Percentiles rank a stretch among this genome's conserved stretches.
phyloP scores from a whole-genome alignment of 2,329 filamentous ascomycete genomes.

The Pseudogymnoascus sp. region DNA sequence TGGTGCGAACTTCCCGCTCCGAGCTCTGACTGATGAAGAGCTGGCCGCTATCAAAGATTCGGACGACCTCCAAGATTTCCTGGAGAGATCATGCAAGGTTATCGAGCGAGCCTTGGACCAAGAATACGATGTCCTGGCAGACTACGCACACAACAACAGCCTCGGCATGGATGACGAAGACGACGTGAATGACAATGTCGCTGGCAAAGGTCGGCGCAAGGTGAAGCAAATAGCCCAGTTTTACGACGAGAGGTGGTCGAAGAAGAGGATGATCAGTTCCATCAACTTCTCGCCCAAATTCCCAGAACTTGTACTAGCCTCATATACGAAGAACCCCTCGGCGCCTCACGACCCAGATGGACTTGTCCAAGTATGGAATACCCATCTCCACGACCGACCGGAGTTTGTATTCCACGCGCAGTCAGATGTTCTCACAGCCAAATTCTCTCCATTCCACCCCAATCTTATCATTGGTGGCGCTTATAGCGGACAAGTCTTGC shows the following conservation, averaged over 20 bases:
- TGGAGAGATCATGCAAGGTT: slow-evolving; percentile 92
- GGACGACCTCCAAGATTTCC: slow-evolving; percentile 87
- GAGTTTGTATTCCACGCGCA: slow-evolving; percentile 97
- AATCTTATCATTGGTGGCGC: slow-evolving; percentile 93
- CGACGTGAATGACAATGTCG: slow-evolving; percentile 61
- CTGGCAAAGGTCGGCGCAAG: slow-evolving; percentile 62
- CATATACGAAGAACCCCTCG: slow-evolving; percentile 95
- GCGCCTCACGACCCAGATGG: slow-evolving; percentile 91
- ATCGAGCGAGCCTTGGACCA: slow-evolving; percentile 92
- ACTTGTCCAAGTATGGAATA: slow-evolving; percentile 92
- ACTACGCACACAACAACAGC: slow-evolving; percentile 76
- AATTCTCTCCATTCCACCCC: slow-evolving; percentile 97
- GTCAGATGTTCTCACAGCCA: slow-evolving; percentile 88
- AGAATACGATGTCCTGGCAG: slow-evolving; percentile 90
- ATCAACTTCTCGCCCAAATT: slow-evolving; percentile 95
- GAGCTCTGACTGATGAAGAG: slow-evolving; percentile 76
- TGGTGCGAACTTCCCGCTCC: slow-evolving; percentile 60
- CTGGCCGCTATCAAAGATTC: slow-evolving; percentile 84
- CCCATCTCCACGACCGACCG: slow-evolving; percentile 85
- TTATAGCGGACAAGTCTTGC: slow-evolving; percentile 89
- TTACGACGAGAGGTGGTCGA: slow-evolving; percentile 91
- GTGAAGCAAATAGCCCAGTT: slow-evolving; percentile 88
- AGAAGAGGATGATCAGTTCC: slow-evolving; percentile 93
- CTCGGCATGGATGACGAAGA: slow-evolving; percentile 72
- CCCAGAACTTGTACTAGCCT: slow-evolving; percentile 82